A percentile compares a stretch with the other conserved stretches of the same genome.
These are phyloP conservation scores for Eremomyces bilateralis DNA, from an alignment of 495 filamentous ascomycete species.

Conservation along the genomic window DNA sequence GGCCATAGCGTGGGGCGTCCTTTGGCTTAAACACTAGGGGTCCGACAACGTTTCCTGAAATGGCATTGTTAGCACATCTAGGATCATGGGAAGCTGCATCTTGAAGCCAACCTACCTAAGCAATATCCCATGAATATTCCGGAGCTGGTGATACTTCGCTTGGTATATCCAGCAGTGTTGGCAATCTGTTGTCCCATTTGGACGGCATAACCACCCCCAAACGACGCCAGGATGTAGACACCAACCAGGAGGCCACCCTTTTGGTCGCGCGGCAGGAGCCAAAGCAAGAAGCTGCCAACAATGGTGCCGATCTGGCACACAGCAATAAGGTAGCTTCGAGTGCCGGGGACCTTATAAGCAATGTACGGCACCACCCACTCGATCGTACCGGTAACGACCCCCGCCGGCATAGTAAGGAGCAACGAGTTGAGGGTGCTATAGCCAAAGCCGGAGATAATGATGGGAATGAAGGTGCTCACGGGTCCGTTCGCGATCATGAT, in stretches of 20 bases:
- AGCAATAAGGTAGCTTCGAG: constrained; percentile 8
- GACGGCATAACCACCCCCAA: constrained; percentile 13
- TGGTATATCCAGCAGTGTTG: constrained; percentile 26
- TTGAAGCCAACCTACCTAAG: constrained; percentile 10
- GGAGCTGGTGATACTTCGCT: constrained; percentile 18
- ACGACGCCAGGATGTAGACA: constrained; percentile 18
- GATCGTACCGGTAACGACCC: constrained; percentile 18
- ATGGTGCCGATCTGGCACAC: constrained; percentile 10
- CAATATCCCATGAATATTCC: constrained; percentile 25
- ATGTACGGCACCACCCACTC: constrained; percentile 18
- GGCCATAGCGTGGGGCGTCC: constrained; percentile 19
- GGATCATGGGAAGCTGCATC: background rate
- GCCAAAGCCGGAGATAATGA: constrained; percentile 25
- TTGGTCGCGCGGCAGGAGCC: constrained; percentile 15
- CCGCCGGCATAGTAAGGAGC: constrained; percentile 22
- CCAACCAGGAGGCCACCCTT: constrained; percentile 24
- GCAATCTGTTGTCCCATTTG: constrained; percentile 24
- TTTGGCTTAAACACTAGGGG: constrained; percentile 19
- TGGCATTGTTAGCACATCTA: background rate
- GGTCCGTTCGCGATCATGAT: constrained; percentile 25
- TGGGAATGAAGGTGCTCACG: constrained; percentile 21
- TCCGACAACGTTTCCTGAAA: constrained; percentile 13
- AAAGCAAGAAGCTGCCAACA: constrained; percentile 17
- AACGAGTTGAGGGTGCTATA: constrained; percentile 24
- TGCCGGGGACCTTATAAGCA: constrained; percentile 10